A percentile compares a stretch with the other conserved stretches of the same genome.
These are phyloP conservation scores for Yarrowia sp. DNA, from an alignment of 805 yeast species.

Conservation along the genomic window DNA sequence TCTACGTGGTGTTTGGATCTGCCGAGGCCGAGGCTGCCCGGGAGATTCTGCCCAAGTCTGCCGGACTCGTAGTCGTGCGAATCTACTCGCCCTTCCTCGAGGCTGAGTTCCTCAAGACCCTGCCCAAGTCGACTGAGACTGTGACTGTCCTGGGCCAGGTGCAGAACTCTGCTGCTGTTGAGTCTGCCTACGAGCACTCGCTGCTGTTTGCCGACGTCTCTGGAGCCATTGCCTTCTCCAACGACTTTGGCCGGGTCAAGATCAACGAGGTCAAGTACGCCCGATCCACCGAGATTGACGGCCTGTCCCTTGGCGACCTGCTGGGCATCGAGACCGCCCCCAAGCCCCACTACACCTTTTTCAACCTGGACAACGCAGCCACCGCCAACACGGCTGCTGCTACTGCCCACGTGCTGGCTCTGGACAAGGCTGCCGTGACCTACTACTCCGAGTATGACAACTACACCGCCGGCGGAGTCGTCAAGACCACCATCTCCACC, in stretches of 20 bases:
- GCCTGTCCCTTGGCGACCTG: conserved; percentile 42
- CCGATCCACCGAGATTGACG: conserved; percentile 42
- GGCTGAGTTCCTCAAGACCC: conserved; percentile 60
- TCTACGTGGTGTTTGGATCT: conserved; percentile 85
- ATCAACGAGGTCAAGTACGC: conserved; percentile 46
- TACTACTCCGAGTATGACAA: conserved; percentile 77
- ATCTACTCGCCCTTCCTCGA: conserved; percentile 82
- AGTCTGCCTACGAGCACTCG: conserved; percentile 51
- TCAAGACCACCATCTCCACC: conserved; percentile 59
- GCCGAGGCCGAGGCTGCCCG: conserved; percentile 64
- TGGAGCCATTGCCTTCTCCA: conserved; percentile 61
- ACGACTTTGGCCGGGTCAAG: conserved; percentile 25
- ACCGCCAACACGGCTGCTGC: conserved; percentile 64
- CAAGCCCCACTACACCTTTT: conserved; percentile 58
- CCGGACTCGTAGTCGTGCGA: conserved; percentile 68
- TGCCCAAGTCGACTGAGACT: conserved; percentile 65
- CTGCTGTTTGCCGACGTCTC: conserved; percentile 73
- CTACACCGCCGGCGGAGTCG: conserved; percentile 71
- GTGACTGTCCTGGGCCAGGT: conserved; percentile 74
- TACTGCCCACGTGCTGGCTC: conserved; percentile 72
- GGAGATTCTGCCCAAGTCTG: conserved; percentile 51
- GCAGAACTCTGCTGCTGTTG: conserved; percentile 48
- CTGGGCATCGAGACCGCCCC: conserved; percentile 49
- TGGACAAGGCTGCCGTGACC: conserved; percentile 59
- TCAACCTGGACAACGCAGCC: conserved; percentile 71